Percentiles rank a stretch among this genome's conserved stretches.
These are phyloP conservation scores for Morella rubra DNA, from an alignment of 306 rosid species.

Conservation along the genomic window DNA sequence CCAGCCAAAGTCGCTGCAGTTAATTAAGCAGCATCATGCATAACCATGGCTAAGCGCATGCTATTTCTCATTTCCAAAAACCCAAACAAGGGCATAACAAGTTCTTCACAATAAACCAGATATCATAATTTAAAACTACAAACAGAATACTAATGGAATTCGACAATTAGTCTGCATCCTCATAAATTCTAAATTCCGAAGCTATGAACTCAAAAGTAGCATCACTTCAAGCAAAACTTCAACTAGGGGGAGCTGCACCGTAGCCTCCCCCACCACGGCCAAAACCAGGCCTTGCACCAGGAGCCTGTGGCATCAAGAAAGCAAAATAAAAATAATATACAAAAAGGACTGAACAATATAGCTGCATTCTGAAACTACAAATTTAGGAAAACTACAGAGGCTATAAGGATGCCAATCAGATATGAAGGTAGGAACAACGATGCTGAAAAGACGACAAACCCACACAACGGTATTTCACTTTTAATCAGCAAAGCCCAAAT, in stretches of 20 bases:
- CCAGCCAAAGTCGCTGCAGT: too few species aligned
- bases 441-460: too few species aligned
- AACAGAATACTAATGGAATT: neutral
- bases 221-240: constrained; percentile 17
- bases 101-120: too few species aligned
- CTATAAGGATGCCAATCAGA: neutral
- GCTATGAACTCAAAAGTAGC: neutral
- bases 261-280: constrained; percentile 72
- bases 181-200: neutral
- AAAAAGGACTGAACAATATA: neutral
- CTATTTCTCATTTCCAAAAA: too few species aligned
- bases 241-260: constrained; percentile 20
- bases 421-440: neutral
- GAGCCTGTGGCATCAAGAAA: constrained; percentile 36
- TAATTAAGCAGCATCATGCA: too few species aligned
- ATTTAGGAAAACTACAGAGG: neutral
- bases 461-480: too few species aligned
- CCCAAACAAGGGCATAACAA: too few species aligned
- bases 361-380: neutral
- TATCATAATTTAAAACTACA: too few species aligned
- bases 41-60: too few species aligned
- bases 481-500: neutral
- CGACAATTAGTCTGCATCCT: neutral
- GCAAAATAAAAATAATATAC: neutral
- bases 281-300: constrained; percentile 76